phyloP scores from a whole-genome alignment of 345 rosid genomes.

The Orychophragmus violaceus region DNA sequence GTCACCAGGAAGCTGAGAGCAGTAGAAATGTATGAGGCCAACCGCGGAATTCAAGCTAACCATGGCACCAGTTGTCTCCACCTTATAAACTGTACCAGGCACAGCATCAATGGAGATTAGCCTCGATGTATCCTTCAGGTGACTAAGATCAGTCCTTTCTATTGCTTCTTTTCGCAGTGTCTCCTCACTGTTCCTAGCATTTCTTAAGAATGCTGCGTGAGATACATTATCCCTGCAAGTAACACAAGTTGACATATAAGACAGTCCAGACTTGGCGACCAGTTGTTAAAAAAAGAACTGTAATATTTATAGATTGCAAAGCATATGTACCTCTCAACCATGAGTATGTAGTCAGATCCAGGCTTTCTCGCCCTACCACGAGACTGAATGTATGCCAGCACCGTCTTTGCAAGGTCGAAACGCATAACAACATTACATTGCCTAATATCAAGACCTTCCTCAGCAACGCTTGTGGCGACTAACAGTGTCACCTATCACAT shows the following conservation, averaged over 20 bases:
- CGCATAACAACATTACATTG: slow-evolving; percentile 99
- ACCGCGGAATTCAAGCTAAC: slow-evolving; percentile 98
- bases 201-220: slow-evolving; percentile 83
- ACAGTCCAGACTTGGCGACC: background rate
- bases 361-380: slow-evolving; percentile 99
- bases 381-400: slow-evolving; percentile 94
- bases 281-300: background rate
- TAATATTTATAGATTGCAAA: background rate
- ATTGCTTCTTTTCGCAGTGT: slow-evolving; percentile 93
- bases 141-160: slow-evolving; percentile 95
- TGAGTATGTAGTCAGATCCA: slow-evolving; percentile 96
- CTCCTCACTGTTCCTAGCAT: slow-evolving; percentile 97
- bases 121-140: slow-evolving; percentile 84
- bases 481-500: slow-evolving; percentile 67
- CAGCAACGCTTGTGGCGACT: slow-evolving; percentile 99
- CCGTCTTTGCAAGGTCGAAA: slow-evolving; percentile 99
- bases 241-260: background rate
- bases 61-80: slow-evolving; percentile 91
- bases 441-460: slow-evolving; percentile 98
- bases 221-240: slow-evolving; percentile 68
- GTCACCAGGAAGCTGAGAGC: slow-evolving; percentile 98
- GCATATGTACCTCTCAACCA: slow-evolving; percentile 79
- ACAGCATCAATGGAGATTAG: slow-evolving; percentile 61
- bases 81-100: slow-evolving; percentile 91
- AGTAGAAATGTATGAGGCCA: slow-evolving; percentile 89